Conservation (phyloP, 139 green algal genomes). For the Tetratostichococcus sp. region DNA sequence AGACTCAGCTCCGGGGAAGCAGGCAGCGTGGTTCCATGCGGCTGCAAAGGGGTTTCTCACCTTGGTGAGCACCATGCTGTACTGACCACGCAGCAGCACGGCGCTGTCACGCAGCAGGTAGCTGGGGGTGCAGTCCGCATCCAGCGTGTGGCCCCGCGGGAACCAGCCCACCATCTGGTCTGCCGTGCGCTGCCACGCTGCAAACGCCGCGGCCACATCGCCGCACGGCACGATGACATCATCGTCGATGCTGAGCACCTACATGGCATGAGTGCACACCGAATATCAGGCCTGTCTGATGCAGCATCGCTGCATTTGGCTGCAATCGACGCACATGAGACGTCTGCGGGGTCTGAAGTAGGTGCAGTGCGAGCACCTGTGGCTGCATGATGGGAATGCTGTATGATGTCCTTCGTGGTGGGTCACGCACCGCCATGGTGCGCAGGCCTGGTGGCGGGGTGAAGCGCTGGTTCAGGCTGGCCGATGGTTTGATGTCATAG, state of each 20-base stretch:
- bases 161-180: not conserved
- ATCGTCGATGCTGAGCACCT: not conserved
- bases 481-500: not conserved
- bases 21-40: too few species aligned
- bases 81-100: not conserved
- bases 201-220: not conserved
- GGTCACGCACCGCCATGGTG: not conserved
- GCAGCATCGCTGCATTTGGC: not conserved
- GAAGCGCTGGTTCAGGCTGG: not conserved
- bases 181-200: not conserved
- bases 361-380: too few species aligned
- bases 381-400: too few species aligned
- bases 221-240: not conserved
- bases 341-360: too few species aligned
- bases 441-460: not conserved
- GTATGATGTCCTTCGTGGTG: too few species aligned
- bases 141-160: not conserved
- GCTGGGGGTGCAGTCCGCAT: not conserved
- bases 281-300: not conserved
- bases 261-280: too few species aligned
- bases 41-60: too few species aligned
- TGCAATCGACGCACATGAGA: too few species aligned
- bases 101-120: not conserved
- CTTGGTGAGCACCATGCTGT: conserved; percentile 1
- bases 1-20: too few species aligned